A percentile compares a stretch with the other conserved stretches of the same genome.
Conservation (phyloP, 306 rosid genomes). For the Abrus precatorius region DNA sequence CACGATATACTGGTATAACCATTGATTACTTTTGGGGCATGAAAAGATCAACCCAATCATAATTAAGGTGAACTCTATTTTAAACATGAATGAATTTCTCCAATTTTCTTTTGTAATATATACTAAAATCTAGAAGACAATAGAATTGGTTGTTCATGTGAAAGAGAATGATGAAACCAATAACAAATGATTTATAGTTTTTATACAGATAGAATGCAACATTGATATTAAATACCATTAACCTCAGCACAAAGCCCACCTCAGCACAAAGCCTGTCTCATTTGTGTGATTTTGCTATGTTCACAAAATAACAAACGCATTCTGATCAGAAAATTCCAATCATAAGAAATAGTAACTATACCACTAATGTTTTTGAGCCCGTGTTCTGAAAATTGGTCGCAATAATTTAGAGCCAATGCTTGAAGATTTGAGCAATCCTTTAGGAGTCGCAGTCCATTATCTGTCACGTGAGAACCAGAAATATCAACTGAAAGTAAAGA, state of each 20-base stretch:
- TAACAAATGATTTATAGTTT: background rate
- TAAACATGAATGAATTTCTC: constrained; percentile 12
- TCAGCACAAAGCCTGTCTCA: background rate
- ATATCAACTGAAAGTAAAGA: constrained; percentile 73
- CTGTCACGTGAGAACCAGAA: constrained; percentile 72
- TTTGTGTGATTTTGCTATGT: background rate
- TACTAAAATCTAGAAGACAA: background rate
- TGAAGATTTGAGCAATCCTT: constrained; percentile 70
- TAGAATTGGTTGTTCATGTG: background rate
- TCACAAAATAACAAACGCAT: background rate
- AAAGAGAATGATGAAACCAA: constrained; percentile 15
- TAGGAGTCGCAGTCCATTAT: constrained; percentile 60
- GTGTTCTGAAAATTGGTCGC: constrained; percentile 68
- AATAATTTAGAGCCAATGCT: constrained; percentile 62
- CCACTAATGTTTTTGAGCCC: constrained; percentile 72
- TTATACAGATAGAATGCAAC: constrained; percentile 13
- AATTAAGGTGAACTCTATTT: constrained; percentile 10
- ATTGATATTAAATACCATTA: constrained; percentile 13
- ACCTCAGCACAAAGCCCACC: constrained; percentile 27
- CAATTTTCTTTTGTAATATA: constrained; percentile 13
- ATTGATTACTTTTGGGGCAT: background rate
- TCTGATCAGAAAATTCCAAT: constrained; percentile 20
- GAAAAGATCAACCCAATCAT: constrained; percentile 17
- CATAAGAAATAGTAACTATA: constrained; percentile 41
- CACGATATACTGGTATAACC: background rate